Evolutionary conservation across 352 stramenopile genomes (phyloP).

Genomic region (Phytophthora parvispora): DNA sequence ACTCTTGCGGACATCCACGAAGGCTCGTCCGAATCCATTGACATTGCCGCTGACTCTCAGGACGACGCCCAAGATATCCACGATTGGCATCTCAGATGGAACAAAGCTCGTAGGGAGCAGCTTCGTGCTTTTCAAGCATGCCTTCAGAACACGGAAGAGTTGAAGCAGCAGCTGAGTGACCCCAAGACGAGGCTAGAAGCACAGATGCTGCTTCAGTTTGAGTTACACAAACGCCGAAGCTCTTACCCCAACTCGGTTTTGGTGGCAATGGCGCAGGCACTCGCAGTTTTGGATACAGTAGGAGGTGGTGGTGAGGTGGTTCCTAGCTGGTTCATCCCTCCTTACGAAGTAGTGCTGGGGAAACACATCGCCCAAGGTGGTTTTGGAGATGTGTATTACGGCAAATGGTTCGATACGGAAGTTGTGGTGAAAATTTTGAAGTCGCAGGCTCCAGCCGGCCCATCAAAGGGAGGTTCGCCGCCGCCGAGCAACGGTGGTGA

Average conservation of each 20-base stretch:
- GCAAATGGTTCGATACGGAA: conserved; percentile 38
- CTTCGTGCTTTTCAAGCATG: conserved; percentile 29
- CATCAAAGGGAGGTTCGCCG: conserved; percentile 3
- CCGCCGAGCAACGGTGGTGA: conserved; percentile 12
- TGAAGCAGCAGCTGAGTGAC: conserved; percentile 21
- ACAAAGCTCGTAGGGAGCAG: conserved; percentile 24
- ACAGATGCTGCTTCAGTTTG: conserved; percentile 38
- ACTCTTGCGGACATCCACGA: conserved; percentile 23
- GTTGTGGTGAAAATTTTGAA: conserved; percentile 43
- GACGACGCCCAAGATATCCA: conserved; percentile 19
- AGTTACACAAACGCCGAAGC: conserved; percentile 29
- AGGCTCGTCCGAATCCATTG: conserved; percentile 15
- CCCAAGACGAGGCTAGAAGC: conserved; percentile 19
- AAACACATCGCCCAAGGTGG: conserved; percentile 20
- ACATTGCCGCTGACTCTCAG: not conserved
- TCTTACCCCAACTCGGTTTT: conserved; percentile 34
- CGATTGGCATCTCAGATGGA: conserved; percentile 28
- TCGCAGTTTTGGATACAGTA: conserved; percentile 15
- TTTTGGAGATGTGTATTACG: conserved; percentile 35
- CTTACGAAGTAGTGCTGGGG: conserved; percentile 32
- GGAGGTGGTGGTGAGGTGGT: conserved; percentile 11
- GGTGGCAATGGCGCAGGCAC: conserved; percentile 17
- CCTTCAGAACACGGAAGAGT: conserved; percentile 11
- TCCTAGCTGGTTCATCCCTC: conserved; percentile 41
- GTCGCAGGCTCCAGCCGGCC: not conserved